These are phyloP conservation scores for Suillus luteus DNA, from an alignment of 768 basidiomycete species.

Conservation along the genomic window DNA sequence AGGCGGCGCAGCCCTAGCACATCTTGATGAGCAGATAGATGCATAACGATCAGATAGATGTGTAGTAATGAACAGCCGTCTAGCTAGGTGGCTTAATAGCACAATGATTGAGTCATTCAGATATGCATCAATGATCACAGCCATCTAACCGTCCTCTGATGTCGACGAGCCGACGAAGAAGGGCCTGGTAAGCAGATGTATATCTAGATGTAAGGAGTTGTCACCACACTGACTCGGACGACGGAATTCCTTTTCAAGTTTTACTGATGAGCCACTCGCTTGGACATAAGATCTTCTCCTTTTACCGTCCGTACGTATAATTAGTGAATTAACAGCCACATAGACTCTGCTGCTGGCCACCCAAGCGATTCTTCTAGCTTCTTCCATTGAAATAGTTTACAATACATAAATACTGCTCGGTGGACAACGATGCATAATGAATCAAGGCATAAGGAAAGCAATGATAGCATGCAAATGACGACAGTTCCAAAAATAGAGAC, in stretches of 20 bases:
- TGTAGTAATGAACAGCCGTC: not conserved
- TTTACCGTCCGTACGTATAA: not conserved
- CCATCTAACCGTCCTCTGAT: not conserved
- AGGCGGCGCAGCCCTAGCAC: constrained; percentile 1
- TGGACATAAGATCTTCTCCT: not conserved
- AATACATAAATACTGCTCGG: not conserved
- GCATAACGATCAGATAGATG: constrained; percentile 21
- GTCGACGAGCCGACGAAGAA: not conserved
- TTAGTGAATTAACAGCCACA: not conserved
- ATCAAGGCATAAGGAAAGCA: not conserved
- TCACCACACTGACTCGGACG: not conserved
- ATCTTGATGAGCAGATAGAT: constrained; percentile 31
- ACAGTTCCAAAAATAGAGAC: constrained; percentile 2
- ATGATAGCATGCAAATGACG: constrained; percentile 3
- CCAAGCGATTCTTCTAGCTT: not conserved
- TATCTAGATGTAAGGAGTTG: not conserved
- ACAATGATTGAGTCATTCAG: not conserved
- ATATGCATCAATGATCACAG: not conserved
- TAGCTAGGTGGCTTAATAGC: not conserved
- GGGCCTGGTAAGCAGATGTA: not conserved
- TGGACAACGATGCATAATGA: not conserved
- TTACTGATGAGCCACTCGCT: not conserved
- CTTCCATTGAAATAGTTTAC: not conserved
- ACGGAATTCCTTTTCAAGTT: not conserved
- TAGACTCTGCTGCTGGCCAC: not conserved